These are phyloP conservation scores for Xylaria cubensis DNA, from an alignment of 495 filamentous ascomycete species.

Conservation along the genomic window DNA sequence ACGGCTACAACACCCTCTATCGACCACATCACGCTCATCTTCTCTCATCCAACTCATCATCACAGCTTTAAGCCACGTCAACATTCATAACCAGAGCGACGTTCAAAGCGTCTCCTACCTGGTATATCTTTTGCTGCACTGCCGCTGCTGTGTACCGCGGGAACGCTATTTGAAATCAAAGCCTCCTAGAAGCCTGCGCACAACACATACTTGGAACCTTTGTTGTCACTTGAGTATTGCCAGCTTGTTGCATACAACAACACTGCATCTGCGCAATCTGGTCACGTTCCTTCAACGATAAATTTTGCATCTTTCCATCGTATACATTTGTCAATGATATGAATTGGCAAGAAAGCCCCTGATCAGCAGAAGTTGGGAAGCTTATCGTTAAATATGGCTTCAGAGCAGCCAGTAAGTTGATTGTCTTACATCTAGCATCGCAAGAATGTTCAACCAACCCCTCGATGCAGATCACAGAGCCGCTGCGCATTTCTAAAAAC, in stretches of 20 bases:
- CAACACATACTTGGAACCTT: conserved; percentile 4
- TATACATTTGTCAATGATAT: conserved; percentile 25
- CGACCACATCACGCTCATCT: conserved; percentile 15
- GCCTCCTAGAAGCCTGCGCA: conserved; percentile 20
- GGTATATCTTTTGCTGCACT: conserved; percentile 28
- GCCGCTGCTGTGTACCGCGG: conserved; percentile 20
- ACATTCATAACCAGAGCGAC: conserved; percentile 22
- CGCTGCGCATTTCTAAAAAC: conserved; percentile 64
- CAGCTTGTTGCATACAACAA: background rate
- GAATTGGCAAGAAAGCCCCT: conserved; percentile 16
- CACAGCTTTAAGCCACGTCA: conserved; percentile 9
- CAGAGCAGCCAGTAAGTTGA: conserved; percentile 48
- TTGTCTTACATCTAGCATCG: conserved; percentile 16
- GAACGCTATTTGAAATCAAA: background rate
- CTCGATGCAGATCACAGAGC: conserved; percentile 46
- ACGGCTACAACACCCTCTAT: conserved; percentile 7
- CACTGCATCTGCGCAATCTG: background rate
- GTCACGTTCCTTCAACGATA: conserved; percentile 3
- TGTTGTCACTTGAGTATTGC: conserved; percentile 11
- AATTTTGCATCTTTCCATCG: conserved; percentile 21
- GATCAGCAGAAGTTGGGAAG: conserved; percentile 17
- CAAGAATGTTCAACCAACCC: conserved; percentile 28
- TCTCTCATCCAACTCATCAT: background rate
- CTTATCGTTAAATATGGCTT: conserved; percentile 29
- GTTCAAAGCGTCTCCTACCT: conserved; percentile 2